Conservation (phyloP, 2,329 filamentous ascomycete genomes). For the Cladosporium sphaerospermum region DNA sequence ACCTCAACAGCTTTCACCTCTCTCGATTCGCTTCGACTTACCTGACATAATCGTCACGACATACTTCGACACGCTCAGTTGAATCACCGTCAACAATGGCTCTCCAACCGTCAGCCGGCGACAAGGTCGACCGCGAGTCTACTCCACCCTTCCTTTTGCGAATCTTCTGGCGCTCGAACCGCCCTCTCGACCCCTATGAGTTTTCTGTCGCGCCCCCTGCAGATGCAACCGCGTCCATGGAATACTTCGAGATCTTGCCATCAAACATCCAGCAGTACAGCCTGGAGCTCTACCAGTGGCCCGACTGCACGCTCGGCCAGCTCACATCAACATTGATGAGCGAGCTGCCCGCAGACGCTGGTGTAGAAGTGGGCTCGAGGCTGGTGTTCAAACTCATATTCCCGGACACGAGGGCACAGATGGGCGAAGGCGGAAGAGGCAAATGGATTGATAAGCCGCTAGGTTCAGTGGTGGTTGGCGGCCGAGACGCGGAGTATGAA, state of each 20-base stretch:
- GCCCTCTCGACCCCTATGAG: constrained; percentile 70
- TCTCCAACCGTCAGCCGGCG: constrained; percentile 29
- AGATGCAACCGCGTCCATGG: constrained; percentile 24
- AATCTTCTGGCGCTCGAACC: constrained; percentile 71
- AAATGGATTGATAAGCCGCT: constrained; percentile 74
- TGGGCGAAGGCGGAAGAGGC: constrained; percentile 40
- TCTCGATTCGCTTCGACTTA: not conserved
- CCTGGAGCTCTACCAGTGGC: constrained; percentile 81
- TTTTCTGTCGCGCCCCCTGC: constrained; percentile 49
- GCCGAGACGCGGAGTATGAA: constrained; percentile 25
- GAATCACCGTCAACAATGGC: constrained; percentile 21
- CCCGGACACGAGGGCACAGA: constrained; percentile 58
- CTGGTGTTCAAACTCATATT: constrained; percentile 84
- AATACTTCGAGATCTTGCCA: constrained; percentile 52
- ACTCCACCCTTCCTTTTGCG: constrained; percentile 79
- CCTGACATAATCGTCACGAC: not conserved
- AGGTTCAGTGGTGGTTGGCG: constrained; percentile 70
- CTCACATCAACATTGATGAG: constrained; percentile 70
- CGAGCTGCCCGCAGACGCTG: constrained; percentile 61
- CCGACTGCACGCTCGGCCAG: constrained; percentile 71
- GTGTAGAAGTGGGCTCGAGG: constrained; percentile 71
- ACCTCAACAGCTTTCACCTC: not conserved
- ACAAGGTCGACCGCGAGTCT: constrained; percentile 58
- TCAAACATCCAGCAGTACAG: constrained; percentile 33
- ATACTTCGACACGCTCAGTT: not conserved